A percentile compares a stretch with the other conserved stretches of the same genome.
phyloP scores from a whole-genome alignment of 2,329 filamentous ascomycete genomes.

The Colletotrichum navitas region DNA sequence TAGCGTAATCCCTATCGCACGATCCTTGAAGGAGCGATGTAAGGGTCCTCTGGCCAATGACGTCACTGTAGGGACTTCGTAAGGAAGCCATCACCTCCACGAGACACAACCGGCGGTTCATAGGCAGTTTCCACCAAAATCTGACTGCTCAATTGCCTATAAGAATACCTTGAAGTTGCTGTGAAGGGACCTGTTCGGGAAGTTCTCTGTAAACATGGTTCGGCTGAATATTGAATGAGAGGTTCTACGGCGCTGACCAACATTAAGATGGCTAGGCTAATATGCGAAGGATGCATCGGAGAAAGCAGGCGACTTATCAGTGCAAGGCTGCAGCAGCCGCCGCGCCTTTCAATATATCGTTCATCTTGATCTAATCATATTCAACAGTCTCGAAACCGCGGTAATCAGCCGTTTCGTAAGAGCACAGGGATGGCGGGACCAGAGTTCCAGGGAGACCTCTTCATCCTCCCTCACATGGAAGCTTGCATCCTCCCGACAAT shows the following conservation, averaged over 20 bases:
- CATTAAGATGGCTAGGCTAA: background rate
- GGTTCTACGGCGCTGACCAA: background rate
- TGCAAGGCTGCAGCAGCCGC: background rate
- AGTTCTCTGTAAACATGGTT: background rate
- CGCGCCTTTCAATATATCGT: background rate
- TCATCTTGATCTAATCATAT: background rate
- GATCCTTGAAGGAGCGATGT: background rate
- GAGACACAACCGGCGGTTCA: background rate
- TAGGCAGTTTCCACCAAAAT: background rate
- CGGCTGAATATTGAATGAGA: too few species aligned
- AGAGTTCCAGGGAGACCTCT: conserved; percentile 19
- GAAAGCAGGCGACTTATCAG: background rate
- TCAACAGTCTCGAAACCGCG: background rate
- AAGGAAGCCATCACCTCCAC: background rate
- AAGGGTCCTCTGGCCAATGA: background rate
- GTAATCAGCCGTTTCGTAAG: too few species aligned
- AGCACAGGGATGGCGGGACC: background rate
- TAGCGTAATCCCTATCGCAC: background rate
- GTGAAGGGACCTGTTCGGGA: background rate
- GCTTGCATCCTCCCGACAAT: background rate
- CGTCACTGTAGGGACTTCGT: background rate
- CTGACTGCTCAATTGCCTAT: background rate
- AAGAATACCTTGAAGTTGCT: background rate
- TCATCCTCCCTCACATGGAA: background rate
- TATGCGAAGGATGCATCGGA: background rate